Percentiles rank a stretch among this genome's conserved stretches.
Evolutionary conservation across 106 monocot species (phyloP).

Genomic region (Acorus calamus): DNA sequence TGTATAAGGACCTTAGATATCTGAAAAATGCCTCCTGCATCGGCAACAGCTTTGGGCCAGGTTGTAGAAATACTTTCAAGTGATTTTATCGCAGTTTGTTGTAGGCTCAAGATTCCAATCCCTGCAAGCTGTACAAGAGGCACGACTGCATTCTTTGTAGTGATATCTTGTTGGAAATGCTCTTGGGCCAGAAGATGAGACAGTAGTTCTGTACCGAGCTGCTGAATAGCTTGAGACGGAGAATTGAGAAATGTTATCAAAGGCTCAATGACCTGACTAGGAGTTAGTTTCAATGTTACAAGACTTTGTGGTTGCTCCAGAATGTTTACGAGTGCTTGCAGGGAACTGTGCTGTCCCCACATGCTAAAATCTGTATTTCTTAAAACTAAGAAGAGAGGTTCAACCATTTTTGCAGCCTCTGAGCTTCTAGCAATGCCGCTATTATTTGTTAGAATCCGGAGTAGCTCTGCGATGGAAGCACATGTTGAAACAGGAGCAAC

Average conservation of each 20-base stretch:
- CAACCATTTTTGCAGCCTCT: slow-evolving; percentile 51
- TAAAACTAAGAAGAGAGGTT: slow-evolving; percentile 60
- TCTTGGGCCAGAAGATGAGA: slow-evolving; percentile 67
- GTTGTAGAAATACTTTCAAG: slow-evolving; percentile 58
- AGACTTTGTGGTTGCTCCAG: slow-evolving; percentile 67
- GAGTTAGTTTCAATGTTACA: slow-evolving; percentile 38
- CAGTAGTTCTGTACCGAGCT: slow-evolving; percentile 60
- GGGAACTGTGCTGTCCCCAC: slow-evolving; percentile 63
- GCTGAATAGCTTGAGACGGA: slow-evolving; percentile 69
- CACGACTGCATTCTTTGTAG: slow-evolving; percentile 58
- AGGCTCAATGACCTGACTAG: slow-evolving; percentile 62
- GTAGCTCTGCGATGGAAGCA: slow-evolving; percentile 49
- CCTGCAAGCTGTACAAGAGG: slow-evolving; percentile 77
- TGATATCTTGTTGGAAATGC: slow-evolving; percentile 71
- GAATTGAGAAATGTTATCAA: slow-evolving; percentile 64
- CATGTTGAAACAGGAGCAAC: slow-evolving; percentile 42
- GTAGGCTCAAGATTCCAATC: slow-evolving; percentile 63
- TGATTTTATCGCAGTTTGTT: slow-evolving; percentile 62
- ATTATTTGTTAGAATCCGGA: slow-evolving; percentile 65
- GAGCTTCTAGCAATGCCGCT: slow-evolving; percentile 60
- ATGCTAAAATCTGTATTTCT: slow-evolving; percentile 41
- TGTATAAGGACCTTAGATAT: slow-evolving; percentile 68
- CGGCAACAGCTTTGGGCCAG: slow-evolving; percentile 66
- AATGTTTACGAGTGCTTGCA: slow-evolving; percentile 69
- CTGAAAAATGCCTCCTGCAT: slow-evolving; percentile 68